Evolutionary conservation across 1,284 basidiomycete species (phyloP).

Genomic region (Fistulinella cinereoalba): DNA sequence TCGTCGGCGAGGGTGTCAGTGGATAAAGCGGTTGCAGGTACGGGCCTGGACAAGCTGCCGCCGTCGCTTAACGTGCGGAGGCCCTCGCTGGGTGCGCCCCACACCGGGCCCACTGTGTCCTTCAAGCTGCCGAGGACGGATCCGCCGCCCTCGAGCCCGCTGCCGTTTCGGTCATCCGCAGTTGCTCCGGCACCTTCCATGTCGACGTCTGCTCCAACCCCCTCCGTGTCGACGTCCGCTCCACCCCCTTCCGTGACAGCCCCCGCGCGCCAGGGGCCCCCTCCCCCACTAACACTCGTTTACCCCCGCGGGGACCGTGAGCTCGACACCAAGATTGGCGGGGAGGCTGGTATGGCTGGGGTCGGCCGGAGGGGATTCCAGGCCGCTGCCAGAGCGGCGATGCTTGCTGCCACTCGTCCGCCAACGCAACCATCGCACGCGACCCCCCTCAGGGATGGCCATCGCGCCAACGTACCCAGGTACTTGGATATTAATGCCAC

Average conservation of each 20-base stretch:
- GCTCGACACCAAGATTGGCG: constrained; percentile 68
- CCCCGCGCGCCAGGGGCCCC: constrained; percentile 21
- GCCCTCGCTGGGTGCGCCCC: constrained; percentile 19
- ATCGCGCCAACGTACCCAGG: constrained; percentile 45
- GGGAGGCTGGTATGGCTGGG: constrained; percentile 86
- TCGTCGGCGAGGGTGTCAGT: constrained; percentile 16
- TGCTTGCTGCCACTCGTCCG: constrained; percentile 42
- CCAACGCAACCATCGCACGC: constrained; percentile 2
- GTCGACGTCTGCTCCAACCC: no score
- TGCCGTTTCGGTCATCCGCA: constrained; percentile 18
- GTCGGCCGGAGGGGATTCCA: constrained; percentile 84
- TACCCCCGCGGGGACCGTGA: constrained; percentile 12
- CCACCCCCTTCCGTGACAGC: constrained; percentile 2
- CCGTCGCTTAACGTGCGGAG: constrained; percentile 11
- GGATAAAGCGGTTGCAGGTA: constrained; percentile 11
- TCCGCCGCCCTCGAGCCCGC: constrained; percentile 3
- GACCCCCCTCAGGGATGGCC: constrained; percentile 29
- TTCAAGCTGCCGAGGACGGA: constrained; percentile 7
- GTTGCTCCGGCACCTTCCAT: no score
- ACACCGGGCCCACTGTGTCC: background rate
- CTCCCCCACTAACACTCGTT: constrained; percentile 14
- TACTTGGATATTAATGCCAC: constrained; percentile 52
- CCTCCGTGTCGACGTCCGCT: no score
- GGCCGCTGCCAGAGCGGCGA: constrained; percentile 70
- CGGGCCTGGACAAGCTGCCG: constrained; percentile 13